Evolutionary conservation across 176 grass and related monocot species (phyloP).

Genomic region (Pontederia crassipes): DNA sequence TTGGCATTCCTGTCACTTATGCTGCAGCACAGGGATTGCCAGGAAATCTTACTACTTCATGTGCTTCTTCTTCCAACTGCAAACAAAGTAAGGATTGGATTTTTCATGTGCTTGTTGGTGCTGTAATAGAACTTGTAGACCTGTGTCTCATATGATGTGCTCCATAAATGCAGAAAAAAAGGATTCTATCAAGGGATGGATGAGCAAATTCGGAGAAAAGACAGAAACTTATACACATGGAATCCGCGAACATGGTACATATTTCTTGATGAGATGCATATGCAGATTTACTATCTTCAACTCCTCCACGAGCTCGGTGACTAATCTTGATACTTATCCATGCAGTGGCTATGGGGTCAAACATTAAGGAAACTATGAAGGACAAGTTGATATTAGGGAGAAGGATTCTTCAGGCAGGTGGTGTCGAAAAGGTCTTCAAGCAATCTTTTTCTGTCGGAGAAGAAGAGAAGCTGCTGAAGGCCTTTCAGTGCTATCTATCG

Average conservation of each 20-base stretch:
- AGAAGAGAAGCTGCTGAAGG: conserved; percentile 61
- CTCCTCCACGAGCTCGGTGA: neutral
- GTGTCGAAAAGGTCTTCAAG: conserved; percentile 53
- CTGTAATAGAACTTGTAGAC: neutral
- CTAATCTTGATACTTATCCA: no score
- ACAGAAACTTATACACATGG: conserved; percentile 14
- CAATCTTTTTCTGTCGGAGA: conserved; percentile 42
- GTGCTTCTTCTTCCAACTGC: conserved; percentile 18
- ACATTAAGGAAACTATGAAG: conserved; percentile 56
- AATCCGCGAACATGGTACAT: conserved; percentile 23
- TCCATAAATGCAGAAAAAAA: conserved; percentile 15
- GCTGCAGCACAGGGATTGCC: conserved; percentile 43
- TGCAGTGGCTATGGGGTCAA: conserved; percentile 55
- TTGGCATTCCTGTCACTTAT: conserved; percentile 57
- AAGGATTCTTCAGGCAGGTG: conserved; percentile 55
- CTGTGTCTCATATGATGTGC: neutral
- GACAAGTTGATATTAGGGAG: conserved; percentile 49
- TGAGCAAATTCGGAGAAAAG: conserved; percentile 19
- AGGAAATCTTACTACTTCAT: conserved; percentile 16
- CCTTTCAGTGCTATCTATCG: conserved; percentile 78
- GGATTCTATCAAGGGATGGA: conserved; percentile 1
- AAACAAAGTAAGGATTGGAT: conserved; percentile 26
- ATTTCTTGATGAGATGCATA: neutral
- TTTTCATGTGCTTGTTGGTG: neutral
- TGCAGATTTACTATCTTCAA: neutral